Base-by-base conservation (phyloP, 2,329 filamentous ascomycete species). In the Paecilomyces sp. region DNA sequence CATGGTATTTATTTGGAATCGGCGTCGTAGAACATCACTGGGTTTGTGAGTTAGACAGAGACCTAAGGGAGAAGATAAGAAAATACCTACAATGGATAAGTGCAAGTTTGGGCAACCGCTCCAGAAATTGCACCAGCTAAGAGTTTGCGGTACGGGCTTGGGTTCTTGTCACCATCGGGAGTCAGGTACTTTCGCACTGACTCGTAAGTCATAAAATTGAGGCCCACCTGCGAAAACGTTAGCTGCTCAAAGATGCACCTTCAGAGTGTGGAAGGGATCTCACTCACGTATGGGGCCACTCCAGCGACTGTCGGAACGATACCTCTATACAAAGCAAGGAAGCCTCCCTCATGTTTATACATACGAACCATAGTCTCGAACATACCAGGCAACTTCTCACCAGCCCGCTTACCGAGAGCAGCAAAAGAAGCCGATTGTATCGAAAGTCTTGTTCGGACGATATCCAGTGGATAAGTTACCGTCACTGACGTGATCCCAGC, bases 1-100 rank as follows among this genome's bases (percentile, higher is more conserved):
- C 94, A 99, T 99, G 58, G 94, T 97, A 77, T 99, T 99, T 79
- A 99, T 94, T 73, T 99, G 94, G 74, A 99, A 99, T 56, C 94
- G 86, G 61, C 94, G 87, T 33, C 94, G 90, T 58, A 99, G 82
- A 2, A 99, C 93, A 72, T 96, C 92, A 72, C 41, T 47, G 41
- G 8, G 5, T 8, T 47, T n/a, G n/a, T 18, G 15, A 18, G n/a
- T 47, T 6, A 47, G 41, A 47, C 41, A 47, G n/a, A 15, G n/a
- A 18, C 1, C 91, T 94, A 62, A 55, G 31, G 9, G 18, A 50
- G 6, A 47, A 9, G 41, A 47, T 47, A 8, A 47, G 5, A 47
- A 47, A 18, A 18, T 9, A 60, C 90, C 83, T 77, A 96, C 90
- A 99, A 97, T 62, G 94, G 94, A 77, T 99, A 99, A 70, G 94